A percentile compares a stretch with the other conserved stretches of the same genome.
Evolutionary conservation across 345 rosid genomes (phyloP).

Genomic region (Brassica incana): DNA sequence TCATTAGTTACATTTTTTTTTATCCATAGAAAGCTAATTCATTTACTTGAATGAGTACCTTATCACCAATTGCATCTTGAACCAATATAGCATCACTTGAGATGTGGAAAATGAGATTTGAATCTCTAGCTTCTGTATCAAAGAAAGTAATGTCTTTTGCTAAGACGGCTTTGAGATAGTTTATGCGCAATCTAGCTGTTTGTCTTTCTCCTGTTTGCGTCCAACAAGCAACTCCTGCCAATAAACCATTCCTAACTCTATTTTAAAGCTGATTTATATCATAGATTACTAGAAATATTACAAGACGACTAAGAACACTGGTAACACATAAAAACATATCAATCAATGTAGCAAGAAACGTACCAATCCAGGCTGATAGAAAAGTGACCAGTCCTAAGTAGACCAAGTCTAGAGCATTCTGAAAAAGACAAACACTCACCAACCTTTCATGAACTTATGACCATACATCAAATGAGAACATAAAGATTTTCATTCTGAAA

Average conservation of each 20-base stretch:
- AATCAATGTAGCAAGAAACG: conserved; percentile 1
- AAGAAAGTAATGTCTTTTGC: conserved; percentile 64
- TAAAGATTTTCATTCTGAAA: neutral
- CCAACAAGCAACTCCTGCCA: conserved; percentile 54
- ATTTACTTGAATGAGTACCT: conserved; percentile 45
- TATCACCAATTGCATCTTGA: conserved; percentile 90
- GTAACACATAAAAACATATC: neutral
- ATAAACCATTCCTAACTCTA: neutral
- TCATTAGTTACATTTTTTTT: neutral
- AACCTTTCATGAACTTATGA: neutral
- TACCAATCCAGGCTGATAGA: conserved; percentile 76
- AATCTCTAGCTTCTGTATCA: conserved; percentile 74
- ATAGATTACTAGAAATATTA: no score
- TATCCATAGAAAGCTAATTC: neutral
- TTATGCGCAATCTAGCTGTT: conserved; percentile 62
- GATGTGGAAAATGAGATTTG: conserved; percentile 62
- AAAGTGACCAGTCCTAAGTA: conserved; percentile 60
- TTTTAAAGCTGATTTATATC: no score
- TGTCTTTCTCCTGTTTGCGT: conserved; percentile 92
- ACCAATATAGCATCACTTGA: conserved; percentile 83
- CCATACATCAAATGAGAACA: neutral
- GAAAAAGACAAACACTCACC: conserved; percentile 2
- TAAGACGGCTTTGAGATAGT: conserved; percentile 67
- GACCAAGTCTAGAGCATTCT: conserved; percentile 72
- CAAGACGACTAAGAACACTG: neutral